Percentiles rank a stretch among this genome's conserved stretches.
phyloP scores from a whole-genome alignment of 805 yeast genomes.

The Cyberlindnera galapagoensis region DNA sequence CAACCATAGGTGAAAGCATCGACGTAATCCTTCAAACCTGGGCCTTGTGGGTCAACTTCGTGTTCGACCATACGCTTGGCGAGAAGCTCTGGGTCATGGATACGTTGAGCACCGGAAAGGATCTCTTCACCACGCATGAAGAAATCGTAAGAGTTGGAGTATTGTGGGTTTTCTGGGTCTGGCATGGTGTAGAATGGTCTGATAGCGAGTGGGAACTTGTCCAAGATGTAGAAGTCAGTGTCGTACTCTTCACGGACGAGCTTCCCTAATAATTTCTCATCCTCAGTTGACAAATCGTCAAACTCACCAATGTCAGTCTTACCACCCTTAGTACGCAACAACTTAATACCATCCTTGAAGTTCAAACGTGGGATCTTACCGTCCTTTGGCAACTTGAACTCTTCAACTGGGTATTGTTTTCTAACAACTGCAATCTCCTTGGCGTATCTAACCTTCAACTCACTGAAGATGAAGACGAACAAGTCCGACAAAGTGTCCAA shows the following conservation, averaged over 20 bases:
- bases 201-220: constrained; percentile 93
- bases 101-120: constrained; percentile 98
- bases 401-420: constrained; percentile 95
- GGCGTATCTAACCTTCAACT: constrained; percentile 72
- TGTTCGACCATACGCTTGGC: constrained; percentile 75
- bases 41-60: constrained; percentile 71
- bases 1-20: constrained; percentile 93
- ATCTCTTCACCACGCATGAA: constrained; percentile 99
- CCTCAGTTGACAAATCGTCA: constrained; percentile 89
- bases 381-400: constrained; percentile 86
- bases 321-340: constrained; percentile 84
- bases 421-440: constrained; percentile 86
- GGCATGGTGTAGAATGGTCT: constrained; percentile 99
- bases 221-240: constrained; percentile 96
- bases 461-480: constrained; percentile 82
- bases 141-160: constrained; percentile 97
- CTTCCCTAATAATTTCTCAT: constrained; percentile 89
- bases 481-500: constrained; percentile 56
- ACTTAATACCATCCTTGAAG: constrained; percentile 84
- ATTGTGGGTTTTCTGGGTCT: constrained; percentile 82
- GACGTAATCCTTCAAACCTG: constrained; percentile 85
- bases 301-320: constrained; percentile 67
- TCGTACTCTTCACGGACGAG: constrained; percentile 89
- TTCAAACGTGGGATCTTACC: constrained; percentile 90
- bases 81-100: constrained; percentile 86